Percentiles rank a stretch among this genome's conserved stretches.
These are phyloP conservation scores for Tylopilus sp. DNA, from an alignment of 1,284 basidiomycete genomes.

Conservation along the genomic window DNA sequence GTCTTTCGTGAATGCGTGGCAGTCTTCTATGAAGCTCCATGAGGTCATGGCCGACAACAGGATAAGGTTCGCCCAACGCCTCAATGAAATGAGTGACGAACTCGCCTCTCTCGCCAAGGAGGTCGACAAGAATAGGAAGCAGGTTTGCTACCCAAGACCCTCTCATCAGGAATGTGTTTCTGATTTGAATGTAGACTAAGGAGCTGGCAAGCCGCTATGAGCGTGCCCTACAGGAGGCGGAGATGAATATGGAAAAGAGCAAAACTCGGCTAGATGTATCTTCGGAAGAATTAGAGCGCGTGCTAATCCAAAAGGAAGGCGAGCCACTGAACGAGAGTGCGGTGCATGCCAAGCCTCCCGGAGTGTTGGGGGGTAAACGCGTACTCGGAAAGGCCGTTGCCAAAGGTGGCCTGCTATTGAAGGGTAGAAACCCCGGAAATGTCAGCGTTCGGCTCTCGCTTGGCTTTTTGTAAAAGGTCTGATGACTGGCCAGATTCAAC, in stretches of 20 bases:
- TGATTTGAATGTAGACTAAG: constrained; percentile 60
- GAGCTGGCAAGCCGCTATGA: constrained; percentile 87
- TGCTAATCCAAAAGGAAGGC: constrained; percentile 93
- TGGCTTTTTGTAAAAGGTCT: constrained; percentile 1
- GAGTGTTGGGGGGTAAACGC: constrained; percentile 63
- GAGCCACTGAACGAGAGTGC: constrained; percentile 80
- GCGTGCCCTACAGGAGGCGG: constrained; percentile 84
- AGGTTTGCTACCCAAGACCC: constrained; percentile 43
- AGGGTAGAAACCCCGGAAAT: constrained; percentile 90
- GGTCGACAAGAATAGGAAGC: constrained; percentile 90
- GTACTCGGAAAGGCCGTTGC: constrained; percentile 84
- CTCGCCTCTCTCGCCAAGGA: constrained; percentile 81
- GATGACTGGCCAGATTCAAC: constrained; percentile 59
- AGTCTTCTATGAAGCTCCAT: constrained; percentile 80
- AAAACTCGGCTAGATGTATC: constrained; percentile 83
- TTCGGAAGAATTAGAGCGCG: constrained; percentile 90
- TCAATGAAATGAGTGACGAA: constrained; percentile 96
- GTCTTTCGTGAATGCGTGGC: constrained; percentile 86
- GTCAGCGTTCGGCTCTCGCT: constrained; percentile 40
- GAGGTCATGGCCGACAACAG: constrained; percentile 87
- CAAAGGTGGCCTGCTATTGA: constrained; percentile 85
- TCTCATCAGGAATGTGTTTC: constrained; percentile 7
- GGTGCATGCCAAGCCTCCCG: constrained; percentile 53
- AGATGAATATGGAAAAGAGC: constrained; percentile 82
- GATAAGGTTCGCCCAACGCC: constrained; percentile 75